These are phyloP conservation scores for Mycena floridula DNA, from an alignment of 768 basidiomycete genomes.

Conservation along the genomic window DNA sequence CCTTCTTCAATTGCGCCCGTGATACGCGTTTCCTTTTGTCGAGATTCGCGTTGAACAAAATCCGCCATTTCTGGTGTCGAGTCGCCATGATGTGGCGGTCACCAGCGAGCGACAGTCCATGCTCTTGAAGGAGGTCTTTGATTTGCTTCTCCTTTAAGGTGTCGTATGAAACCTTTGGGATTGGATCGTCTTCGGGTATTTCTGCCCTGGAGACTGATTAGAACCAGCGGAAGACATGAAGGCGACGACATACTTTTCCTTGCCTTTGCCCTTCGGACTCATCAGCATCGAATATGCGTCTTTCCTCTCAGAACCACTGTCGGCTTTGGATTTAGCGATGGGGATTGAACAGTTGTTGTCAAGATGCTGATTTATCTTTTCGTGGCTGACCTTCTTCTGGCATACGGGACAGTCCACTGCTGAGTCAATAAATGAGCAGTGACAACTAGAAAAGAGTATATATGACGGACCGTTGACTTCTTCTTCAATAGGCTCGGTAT, in stretches of 20 bases:
- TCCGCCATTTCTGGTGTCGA: constrained; percentile 64
- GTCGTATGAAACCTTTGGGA: constrained; percentile 63
- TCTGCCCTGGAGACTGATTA: constrained; percentile 13
- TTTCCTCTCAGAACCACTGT: constrained; percentile 20
- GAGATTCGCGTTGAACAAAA: constrained; percentile 65
- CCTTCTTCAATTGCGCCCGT: constrained; percentile 38
- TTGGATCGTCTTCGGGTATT: constrained; percentile 32
- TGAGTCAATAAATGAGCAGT: too few relatives aligned
- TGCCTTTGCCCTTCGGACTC: constrained; percentile 35
- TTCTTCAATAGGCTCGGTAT: too few relatives aligned
- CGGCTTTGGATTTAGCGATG: constrained; percentile 16
- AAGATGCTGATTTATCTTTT: constrained; percentile 58
- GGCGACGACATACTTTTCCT: constrained; percentile 21
- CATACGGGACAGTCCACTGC: constrained; percentile 67
- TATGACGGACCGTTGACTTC: too few relatives aligned
- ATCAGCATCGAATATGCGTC: constrained; percentile 42
- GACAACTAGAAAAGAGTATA: too few relatives aligned
- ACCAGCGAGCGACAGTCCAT: constrained; percentile 45
- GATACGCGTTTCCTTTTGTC: constrained; percentile 49
- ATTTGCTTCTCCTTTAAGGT: constrained; percentile 57
- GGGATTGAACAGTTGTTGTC: constrained; percentile 45
- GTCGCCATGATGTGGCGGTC: constrained; percentile 44
- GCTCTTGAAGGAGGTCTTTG: constrained; percentile 46
- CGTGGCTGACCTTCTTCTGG: constrained; percentile 32
- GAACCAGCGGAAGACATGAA: neutral